Evolutionary conservation across 352 stramenopile genomes (phyloP), one percentile per base, ranked within the genome.

Genomic region (Phytophthora pseudosyringae): DNA sequence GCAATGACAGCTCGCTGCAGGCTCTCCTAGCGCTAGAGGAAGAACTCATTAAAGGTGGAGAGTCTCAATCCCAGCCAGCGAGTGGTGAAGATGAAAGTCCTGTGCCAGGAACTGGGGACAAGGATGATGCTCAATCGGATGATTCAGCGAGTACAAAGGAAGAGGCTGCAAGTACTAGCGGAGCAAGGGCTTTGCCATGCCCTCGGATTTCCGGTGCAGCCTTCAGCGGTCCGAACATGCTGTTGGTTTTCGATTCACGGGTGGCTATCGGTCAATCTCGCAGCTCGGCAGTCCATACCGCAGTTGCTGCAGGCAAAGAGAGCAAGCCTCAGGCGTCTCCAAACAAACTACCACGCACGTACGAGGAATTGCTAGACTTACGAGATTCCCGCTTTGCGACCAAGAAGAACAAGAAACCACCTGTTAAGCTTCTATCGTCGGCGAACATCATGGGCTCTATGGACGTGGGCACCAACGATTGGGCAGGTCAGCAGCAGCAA

Each of bases 141-240:
- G 59, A 67, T 54, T 59, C 46, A 38, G 31, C 55, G 9, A 66
- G 53, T 45, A 49, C 60, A 15, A 72, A 62, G 29, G 51, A 69
- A 4, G 31, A 57, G 45, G 16, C 50, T 43, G 38, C 60, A 41
- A 71, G 45, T 41, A 47, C 64, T 21, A 70, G 48, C 18, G 29
- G 45, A 10, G 75, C 74, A 15, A 75, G 64, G 40, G 74, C 64
- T 36, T 64, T 93, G 28, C 88, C 88, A 6, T 94, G 86, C 53
- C 88, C 86, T 31, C 82, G 88, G 0, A 86, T 96, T 44, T 94
- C 81, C 3, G 86, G 88, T 13, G 88, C 80, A 18, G 86, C 72
- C 55, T 96, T 96, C 47, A 94, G 88, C 51, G 88, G 88, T 0
- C 88, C 88, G 26, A 96, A 96, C 44, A 86, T 92, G 73, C 70